Percentiles rank a stretch among this genome's conserved stretches.
Evolutionary conservation across 352 stramenopile species (phyloP).

Genomic region (Vaucheria bursata): DNA sequence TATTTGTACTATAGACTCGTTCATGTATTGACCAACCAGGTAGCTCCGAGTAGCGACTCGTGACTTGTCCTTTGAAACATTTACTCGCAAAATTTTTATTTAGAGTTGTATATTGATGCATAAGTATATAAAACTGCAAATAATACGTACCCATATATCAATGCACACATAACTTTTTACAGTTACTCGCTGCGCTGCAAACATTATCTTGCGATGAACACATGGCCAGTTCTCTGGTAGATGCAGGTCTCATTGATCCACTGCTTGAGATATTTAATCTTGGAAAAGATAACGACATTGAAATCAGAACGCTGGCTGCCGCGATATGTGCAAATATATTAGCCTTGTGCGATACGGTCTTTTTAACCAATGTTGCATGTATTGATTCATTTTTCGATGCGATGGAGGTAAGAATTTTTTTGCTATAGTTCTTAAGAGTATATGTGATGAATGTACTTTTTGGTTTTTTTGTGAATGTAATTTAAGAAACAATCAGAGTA

Average conservation of each 20-base stretch:
- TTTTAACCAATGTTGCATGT: constrained; percentile 39
- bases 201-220: constrained; percentile 44
- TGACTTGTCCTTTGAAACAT: too few species aligned
- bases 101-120: too few species aligned
- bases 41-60: too few species aligned
- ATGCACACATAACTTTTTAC: not conserved
- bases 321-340: constrained; percentile 37
- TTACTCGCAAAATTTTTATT: too few species aligned
- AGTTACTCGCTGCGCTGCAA: constrained; percentile 32
- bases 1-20: too few species aligned
- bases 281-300: constrained; percentile 16
- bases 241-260: constrained; percentile 21
- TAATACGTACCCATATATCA: too few species aligned
- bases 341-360: constrained; percentile 39
- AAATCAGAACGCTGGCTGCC: constrained; percentile 24
- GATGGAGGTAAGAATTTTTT: constrained; percentile 21
- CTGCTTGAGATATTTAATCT: constrained; percentile 21
- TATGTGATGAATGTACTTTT: too few species aligned
- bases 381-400: constrained; percentile 31
- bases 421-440: too few species aligned
- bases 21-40: too few species aligned
- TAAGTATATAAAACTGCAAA: too few species aligned
- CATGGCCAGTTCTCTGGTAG: constrained; percentile 21
- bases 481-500: too few species aligned
- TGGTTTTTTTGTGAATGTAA: too few species aligned